Conservation (phyloP, 176 grass and related monocot species). For the Zea luxurians region DNA sequence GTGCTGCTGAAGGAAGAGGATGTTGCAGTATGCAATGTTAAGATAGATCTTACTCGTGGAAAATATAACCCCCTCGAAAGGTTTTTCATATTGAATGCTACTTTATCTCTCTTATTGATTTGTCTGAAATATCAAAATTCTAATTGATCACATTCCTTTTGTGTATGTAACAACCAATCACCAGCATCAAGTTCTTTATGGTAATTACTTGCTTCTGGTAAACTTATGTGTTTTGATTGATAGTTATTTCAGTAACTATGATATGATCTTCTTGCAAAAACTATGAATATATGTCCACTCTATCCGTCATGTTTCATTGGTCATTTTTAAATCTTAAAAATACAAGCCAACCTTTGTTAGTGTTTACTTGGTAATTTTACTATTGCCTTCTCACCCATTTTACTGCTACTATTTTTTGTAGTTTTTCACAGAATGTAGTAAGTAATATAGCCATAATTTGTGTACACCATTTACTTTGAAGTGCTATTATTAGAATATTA, state of each 20-base stretch:
- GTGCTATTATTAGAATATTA: no score
- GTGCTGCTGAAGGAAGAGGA: conserved; percentile 76
- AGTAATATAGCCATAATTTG: neutral
- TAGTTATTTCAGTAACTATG: neutral
- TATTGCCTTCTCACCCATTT: neutral
- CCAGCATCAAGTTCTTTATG: conserved; percentile 96
- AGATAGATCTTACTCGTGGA: conserved; percentile 94
- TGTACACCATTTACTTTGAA: neutral
- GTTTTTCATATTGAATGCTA: conserved; percentile 35
- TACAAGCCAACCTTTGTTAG: neutral
- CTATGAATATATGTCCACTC: neutral
- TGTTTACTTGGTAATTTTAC: neutral
- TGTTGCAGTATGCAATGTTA: conserved; percentile 82
- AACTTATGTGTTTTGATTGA: neutral
- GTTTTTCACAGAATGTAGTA: conserved; percentile 3
- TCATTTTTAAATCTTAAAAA: no score
- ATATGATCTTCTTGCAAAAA: neutral
- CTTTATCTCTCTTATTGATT: conserved; percentile 14
- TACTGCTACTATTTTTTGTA: neutral
- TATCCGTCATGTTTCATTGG: neutral
- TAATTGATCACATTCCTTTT: conserved; percentile 32
- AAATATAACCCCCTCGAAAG: conserved; percentile 87
- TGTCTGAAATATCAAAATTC: neutral
- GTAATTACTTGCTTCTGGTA: conserved; percentile 44
- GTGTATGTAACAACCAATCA: conserved; percentile 11